A percentile compares a stretch with the other conserved stretches of the same genome.
phyloP scores from a whole-genome alignment of 495 filamentous ascomycete species.

The Polyplosphaeria fusca region DNA sequence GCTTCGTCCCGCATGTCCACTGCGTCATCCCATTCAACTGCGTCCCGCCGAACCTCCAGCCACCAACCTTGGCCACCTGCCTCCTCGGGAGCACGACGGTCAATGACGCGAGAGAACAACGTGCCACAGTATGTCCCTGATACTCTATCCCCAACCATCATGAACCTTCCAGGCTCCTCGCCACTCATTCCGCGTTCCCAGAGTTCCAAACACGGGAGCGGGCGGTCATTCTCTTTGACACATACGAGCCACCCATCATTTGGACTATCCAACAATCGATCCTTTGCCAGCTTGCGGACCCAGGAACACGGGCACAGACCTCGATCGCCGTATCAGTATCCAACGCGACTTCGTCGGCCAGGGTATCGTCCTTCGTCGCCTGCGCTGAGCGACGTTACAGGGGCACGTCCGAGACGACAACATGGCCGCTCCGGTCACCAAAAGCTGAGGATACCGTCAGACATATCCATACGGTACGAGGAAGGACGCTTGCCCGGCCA shows the following conservation, averaged over 20 bases:
- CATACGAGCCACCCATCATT: constrained; percentile 49
- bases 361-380: constrained; percentile 64
- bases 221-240: constrained; percentile 58
- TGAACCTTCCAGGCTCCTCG: constrained; percentile 34
- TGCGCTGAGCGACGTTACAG: constrained; percentile 38
- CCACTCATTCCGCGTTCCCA: constrained; percentile 34
- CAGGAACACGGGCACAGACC: constrained; percentile 49
- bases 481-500: not conserved
- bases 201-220: constrained; percentile 36
- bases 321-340: constrained; percentile 62
- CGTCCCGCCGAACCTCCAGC: constrained; percentile 16
- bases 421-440: constrained; percentile 2
- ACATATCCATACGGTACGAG: constrained; percentile 18
- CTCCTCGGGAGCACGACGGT: constrained; percentile 19
- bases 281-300: constrained; percentile 52
- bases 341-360: constrained; percentile 61
- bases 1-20: constrained; percentile 32
- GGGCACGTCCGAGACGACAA: constrained; percentile 6
- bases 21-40: constrained; percentile 24
- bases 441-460: constrained; percentile 11
- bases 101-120: constrained; percentile 21
- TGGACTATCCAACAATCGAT: constrained; percentile 50
- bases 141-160: constrained; percentile 22
- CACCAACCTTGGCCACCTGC: constrained; percentile 28
- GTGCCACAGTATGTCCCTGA: constrained; percentile 29